Base-by-base conservation (phyloP, 2,329 filamentous ascomycete genomes). In the Aurifilum marmelostoma region DNA sequence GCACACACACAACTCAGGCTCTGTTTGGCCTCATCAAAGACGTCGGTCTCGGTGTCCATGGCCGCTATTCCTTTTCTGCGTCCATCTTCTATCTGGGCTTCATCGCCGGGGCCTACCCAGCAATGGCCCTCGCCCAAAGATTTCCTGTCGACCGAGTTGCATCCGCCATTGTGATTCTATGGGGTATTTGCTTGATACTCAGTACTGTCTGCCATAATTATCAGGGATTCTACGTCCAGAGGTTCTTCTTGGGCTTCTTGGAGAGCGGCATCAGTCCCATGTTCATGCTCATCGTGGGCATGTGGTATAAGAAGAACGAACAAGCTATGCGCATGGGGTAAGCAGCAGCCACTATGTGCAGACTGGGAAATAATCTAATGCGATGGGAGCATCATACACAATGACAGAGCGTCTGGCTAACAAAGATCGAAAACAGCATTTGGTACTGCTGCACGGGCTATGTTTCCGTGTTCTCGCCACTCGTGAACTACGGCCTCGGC, bases 201-300 rank as follows among this genome's bases (percentile, higher is more conserved):
- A 83, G 81, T 0, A 75, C 78, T 2, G 76, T 73, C 1, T 83
- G 81, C 70, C 75, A 73, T 5, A 77, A 77, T 29, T 83, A 79
- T 67, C 75, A 73, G 32, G 77, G 76, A 1, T 70, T 84, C 1
- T 80, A 79, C 37, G 81, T 78, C 0, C 83, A 87, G 72, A 76
- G 85, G 4, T 88, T 88, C 78, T 83, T 86, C 63, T 79, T 89
- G 1, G 87, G 87, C 0, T 80, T 87, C 7, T 75, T 89, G 0
- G 87, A 89, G 73, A 81, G 80, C 2, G 83, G 85, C 29, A 83
- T 89, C 47, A 85, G 83, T 0, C 87, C 87, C 0, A 84, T 84
- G 59, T 88, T 87, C 69, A 86, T 87, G 80, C 80, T 86, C 64
- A 85, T 87, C 58, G 80, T 86, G 37, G 75, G 75, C 8, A 74